Evolutionary conservation across 306 rosid genomes (phyloP), one percentile per base, ranked within the genome.

Genomic region (Rubus parviflorus): DNA sequence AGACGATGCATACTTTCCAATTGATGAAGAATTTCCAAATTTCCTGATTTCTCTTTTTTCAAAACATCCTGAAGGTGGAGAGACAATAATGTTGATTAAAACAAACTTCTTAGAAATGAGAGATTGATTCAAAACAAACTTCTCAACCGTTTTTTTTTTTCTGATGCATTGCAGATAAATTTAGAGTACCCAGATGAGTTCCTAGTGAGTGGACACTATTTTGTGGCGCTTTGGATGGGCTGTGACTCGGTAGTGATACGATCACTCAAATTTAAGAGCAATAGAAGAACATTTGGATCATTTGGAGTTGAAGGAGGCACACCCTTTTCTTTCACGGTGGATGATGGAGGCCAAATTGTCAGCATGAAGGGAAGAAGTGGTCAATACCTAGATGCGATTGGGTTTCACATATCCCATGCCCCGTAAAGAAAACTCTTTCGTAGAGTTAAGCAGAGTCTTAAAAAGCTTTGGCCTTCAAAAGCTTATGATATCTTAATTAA

Each of bases 301-400:
- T 63, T 63, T 37, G 68, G 68, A 37, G 9, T 16, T 14, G 2
- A 35, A 30, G 45, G 0, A 2, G 68, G 68, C 12, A 15, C 45
- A 30, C 68, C 68, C 8, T 63, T 63, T 7, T 10, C 45, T 35
- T 63, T 63, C 22, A 35, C 22, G 6, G 71, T 84, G 22, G 84
- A 12, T 23, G 65, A 88, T 3, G 93, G 91, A 69, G 89, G 86
- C 4, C 60, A 60, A 19, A 88, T 89, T 51, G 93, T 88, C 14
- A 91, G 95, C 0, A 75, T 92, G 35, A 85, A 77, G 57, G 97
- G 97, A 12, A 51, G 77, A 74, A 1, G 79, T 57, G 90, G 85
- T 52, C 78, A 80, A 85, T 85, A 71, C 72, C 45, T 92, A 42
- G 91, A 90, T 70, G 79, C 89, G 19, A 63, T 85, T 72, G 90